Evolutionary conservation across 2,329 filamentous ascomycete genomes (phyloP), one percentile per base, ranked within the genome.

Genomic region (Neonectria punicea): DNA sequence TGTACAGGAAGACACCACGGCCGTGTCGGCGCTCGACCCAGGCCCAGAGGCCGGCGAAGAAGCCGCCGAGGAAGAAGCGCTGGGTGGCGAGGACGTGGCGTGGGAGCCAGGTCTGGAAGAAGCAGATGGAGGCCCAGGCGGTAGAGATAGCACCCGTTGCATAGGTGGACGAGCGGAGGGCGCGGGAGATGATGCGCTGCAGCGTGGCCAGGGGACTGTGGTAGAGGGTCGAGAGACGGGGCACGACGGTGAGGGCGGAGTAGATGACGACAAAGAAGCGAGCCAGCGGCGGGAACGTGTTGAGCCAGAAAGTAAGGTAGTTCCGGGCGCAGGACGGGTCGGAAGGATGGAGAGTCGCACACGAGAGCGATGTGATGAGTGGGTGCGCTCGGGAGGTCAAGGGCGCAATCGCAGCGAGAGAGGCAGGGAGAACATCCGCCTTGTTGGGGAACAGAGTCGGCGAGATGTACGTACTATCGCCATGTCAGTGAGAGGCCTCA

Each of bases 281-380:
- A 7, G 91, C 89, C 30, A 97, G 83, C 1, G 87, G 84, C 0
- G 94, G 94, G 78, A 97, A 96, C 1, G 93, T 91, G 60, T 89
- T 87, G 63, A 97, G 88, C 87, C 93, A 95, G 80, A 96, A 97
- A 66, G 93, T 92, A 50, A 98, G 82, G 77, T 94, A 97, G 3
- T 93, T 97, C 32, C 93, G 92, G 41, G 91, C 86, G 79, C 95
- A 99, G 18, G 93, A 97, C 1, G 95, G 94, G 73, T 97, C 93
- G 18, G 88, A 85, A 0, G 95, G 94, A 77, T 99, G 95, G 2
- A 98, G 88, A 2, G 95, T 86, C 1, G 95, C 95, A 80, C 96
- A 99, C 47, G 93, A 95, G 20, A 98, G 88, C 28, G 90, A 91
- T 10, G 88, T 90, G 77, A 97, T 95, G 46, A 93, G 89, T 1